Base-by-base conservation (phyloP, 345 rosid species). In the Cardamine occulta region DNA sequence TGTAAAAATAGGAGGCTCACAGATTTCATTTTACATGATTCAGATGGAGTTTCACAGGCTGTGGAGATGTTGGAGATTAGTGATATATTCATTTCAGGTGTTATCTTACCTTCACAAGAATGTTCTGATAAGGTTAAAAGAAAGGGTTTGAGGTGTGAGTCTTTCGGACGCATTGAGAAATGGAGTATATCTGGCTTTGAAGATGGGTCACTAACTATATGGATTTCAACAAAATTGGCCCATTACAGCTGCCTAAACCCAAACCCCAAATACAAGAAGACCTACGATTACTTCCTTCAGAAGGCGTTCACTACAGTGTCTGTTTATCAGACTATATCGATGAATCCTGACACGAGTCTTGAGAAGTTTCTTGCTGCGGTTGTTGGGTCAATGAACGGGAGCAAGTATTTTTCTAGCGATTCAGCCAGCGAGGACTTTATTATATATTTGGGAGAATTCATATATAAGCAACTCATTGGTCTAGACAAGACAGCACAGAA, bases 111-210 rank as follows among this genome's bases (percentile, higher is more conserved):
- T 11, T 70, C 73, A 2, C 85, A 82, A 23, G 86, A 73, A 69
- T 58, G 59, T 14, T 53, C 80, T 31, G 85, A 79, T 6, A 63
- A 72, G 40, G 82, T 78, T 35, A 87, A 79, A 66, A 81, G 67
- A 6, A 81, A 72, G 40, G 82, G 87, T 35, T 80, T 88, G n/a
- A 74, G 82, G 67, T 87, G 89, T 10, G 59, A 80, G 29, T 86
- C 81, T 3, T 87, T 84, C 73, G 90, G 88, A 4, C 80, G 87
- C 3, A 60, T 88, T 1, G 86, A 87, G 74, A 18, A 76, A 2
- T 90, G 93, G 90, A 34, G 29, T 49, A 87, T 90, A 26, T 83
- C 91, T 53, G 91, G 93, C 3, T 85, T 83, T 23, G 93, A 90
- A 75, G 90, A 88, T 23, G 93, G 88, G 2, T 82, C 73, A 0